Conservation (phyloP, 352 stramenopile genomes). For the Poterioochromonas sp. region DNA sequence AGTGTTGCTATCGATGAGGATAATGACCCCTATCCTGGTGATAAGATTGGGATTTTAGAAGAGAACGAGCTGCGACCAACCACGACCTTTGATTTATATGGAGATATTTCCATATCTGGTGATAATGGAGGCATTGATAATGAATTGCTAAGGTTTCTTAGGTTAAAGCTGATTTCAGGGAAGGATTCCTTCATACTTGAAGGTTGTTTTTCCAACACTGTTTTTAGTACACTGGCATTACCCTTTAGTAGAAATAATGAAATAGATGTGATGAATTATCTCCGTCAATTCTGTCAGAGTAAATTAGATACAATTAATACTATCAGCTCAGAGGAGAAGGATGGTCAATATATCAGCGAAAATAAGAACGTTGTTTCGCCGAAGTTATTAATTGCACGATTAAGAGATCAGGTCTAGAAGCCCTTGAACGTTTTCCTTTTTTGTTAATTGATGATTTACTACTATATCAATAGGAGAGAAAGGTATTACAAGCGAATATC, state of each 20-base stretch:
- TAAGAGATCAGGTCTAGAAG: background rate
- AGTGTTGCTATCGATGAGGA: background rate
- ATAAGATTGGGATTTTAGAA: background rate
- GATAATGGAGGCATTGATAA: background rate
- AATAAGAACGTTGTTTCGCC: background rate
- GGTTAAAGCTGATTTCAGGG: background rate
- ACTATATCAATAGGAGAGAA: background rate
- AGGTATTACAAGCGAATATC: background rate
- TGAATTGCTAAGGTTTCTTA: background rate
- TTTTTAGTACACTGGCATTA: background rate
- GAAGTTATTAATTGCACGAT: background rate
- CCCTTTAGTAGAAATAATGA: background rate
- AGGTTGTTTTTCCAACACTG: background rate
- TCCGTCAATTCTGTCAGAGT: background rate
- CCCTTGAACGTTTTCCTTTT: background rate
- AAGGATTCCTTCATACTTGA: conserved; percentile 1
- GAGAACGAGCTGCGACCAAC: background rate
- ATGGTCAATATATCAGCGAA: background rate
- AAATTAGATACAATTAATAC: background rate
- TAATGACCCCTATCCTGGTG: background rate
- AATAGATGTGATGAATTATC: background rate
- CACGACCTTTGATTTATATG: background rate
- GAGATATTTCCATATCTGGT: background rate
- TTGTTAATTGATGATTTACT: background rate
- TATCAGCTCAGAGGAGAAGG: background rate